Base-by-base conservation (phyloP, 139 green algal species). In the Picochlorum sp. region DNA sequence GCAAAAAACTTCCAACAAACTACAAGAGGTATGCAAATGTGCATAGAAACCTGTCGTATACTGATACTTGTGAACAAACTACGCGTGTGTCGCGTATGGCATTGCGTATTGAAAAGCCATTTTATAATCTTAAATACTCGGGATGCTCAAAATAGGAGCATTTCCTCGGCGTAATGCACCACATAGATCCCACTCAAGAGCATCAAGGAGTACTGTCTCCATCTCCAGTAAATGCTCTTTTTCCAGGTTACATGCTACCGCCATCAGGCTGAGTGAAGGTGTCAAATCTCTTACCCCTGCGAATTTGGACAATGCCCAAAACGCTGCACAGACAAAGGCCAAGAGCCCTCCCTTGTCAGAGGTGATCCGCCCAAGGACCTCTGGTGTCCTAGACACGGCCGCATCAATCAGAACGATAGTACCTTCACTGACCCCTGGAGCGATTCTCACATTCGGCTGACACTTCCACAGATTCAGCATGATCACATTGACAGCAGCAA, bases 231-330 rank as follows among this genome's bases (percentile, higher is more conserved):
- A 21, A 61, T 57, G 15, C 15, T 56, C 18, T 14, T 45, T 30
- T 62, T 44, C 18, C 74, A 41, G 66, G 85, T 92, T 13, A 80
- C 50, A 20, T 20, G 64, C 70, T 23, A 72, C 56, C 30, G 45
- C 54, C 54, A 76, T 66, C 10, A 71, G 30, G 9, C 45, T 45
- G 24, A 56, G 45, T 37, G 72, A 73, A 30, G 70, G 70, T 38
- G 66, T 68, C 18, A 15, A 49, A 6, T 16, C 14, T 10, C 61
- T 44, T 4, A 56, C 47, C 18, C 49, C 61, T 44, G 18, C 14
- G n/a, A 66, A 58, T 20, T 66, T 66, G 4, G 32, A 15, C n/a
- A 32, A 9, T 18, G 58, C 6, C 61, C 61, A 66, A 44, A 66
- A 26, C 6, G 61, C 61, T 50, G 61, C 61, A 20, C 21, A 46